Conservation (phyloP, 768 basidiomycete genomes). For the Xerocomus spinulosus region DNA sequence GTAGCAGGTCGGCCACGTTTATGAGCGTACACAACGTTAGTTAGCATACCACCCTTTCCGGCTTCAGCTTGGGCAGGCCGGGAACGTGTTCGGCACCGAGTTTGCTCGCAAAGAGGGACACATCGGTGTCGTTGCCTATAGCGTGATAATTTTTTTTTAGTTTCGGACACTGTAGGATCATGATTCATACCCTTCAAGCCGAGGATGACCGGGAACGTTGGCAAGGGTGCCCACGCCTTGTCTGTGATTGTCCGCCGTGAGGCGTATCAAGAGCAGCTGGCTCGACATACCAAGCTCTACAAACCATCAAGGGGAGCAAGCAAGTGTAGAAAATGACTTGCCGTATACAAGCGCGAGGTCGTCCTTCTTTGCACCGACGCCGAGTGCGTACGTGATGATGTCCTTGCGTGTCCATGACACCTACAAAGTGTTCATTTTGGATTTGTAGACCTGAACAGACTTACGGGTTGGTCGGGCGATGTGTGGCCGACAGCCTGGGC, state of each 20-base stretch:
- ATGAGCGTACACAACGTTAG: neutral
- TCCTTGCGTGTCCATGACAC: constrained; percentile 85
- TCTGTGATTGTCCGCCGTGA: constrained; percentile 34
- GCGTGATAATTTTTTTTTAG: neutral
- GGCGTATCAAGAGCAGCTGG: neutral
- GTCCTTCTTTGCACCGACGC: constrained; percentile 75
- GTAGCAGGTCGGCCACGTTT: neutral
- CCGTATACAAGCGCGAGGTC: constrained; percentile 73
- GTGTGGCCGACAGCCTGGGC: constrained; percentile 61
- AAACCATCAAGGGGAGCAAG: neutral
- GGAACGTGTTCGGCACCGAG: constrained; percentile 40
- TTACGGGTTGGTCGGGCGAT: constrained; percentile 49
- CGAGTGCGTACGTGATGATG: constrained; percentile 70
- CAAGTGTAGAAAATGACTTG: constrained; percentile 25
- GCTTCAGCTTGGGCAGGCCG: constrained; percentile 66
- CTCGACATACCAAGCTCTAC: constrained; percentile 48
- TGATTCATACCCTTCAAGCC: constrained; percentile 62
- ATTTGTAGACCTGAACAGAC: too few species aligned
- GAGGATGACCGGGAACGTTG: constrained; percentile 83
- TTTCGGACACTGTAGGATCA: neutral
- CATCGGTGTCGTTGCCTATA: constrained; percentile 54
- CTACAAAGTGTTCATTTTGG: constrained; percentile 33
- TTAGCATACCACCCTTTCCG: constrained; percentile 59
- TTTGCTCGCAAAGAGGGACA: constrained; percentile 57
- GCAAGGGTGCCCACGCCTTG: constrained; percentile 67